These are phyloP conservation scores for Crocinoboletus sp. DNA, from an alignment of 1,284 basidiomycete species.

Conservation along the genomic window DNA sequence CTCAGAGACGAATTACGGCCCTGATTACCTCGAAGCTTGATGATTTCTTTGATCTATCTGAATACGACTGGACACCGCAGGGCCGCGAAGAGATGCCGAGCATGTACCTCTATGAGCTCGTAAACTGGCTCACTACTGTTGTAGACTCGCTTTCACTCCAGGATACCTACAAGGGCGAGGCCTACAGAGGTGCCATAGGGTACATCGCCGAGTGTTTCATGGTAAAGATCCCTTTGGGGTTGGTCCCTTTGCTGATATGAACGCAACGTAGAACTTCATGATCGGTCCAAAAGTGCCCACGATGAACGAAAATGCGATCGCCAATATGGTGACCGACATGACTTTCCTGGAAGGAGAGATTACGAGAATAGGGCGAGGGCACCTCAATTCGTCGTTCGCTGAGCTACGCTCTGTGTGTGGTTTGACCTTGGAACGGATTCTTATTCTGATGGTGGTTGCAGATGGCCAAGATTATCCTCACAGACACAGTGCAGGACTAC, in stretches of 20 bases:
- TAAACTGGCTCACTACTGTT: constrained; percentile 95
- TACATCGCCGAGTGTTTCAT: constrained; percentile 88
- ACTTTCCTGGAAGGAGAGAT: constrained; percentile 84
- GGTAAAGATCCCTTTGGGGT: constrained; percentile 39
- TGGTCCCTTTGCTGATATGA: constrained; percentile 4
- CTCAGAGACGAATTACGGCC: constrained; percentile 74
- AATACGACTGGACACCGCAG: constrained; percentile 90
- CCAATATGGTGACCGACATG: constrained; percentile 79
- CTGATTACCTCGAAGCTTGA: constrained; percentile 93
- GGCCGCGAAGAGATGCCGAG: constrained; percentile 71
- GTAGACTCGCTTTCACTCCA: constrained; percentile 91
- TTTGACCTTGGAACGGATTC: neutral
- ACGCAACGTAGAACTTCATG: constrained; percentile 60
- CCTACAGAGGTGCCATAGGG: constrained; percentile 80
- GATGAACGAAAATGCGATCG: constrained; percentile 87
- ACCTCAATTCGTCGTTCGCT: constrained; percentile 71
- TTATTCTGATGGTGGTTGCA: constrained; percentile 32
- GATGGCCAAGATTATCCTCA: constrained; percentile 77
- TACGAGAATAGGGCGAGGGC: constrained; percentile 63
- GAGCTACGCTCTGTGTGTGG: constrained; percentile 75
- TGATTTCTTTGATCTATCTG: constrained; percentile 92
- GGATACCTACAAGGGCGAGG: constrained; percentile 80
- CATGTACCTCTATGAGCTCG: constrained; percentile 91
- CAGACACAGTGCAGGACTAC: constrained; percentile 74
- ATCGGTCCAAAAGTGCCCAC: constrained; percentile 71